These are phyloP conservation scores for Cercospora sp. DNA, from an alignment of 2,329 filamentous ascomycete genomes.

Conservation along the genomic window DNA sequence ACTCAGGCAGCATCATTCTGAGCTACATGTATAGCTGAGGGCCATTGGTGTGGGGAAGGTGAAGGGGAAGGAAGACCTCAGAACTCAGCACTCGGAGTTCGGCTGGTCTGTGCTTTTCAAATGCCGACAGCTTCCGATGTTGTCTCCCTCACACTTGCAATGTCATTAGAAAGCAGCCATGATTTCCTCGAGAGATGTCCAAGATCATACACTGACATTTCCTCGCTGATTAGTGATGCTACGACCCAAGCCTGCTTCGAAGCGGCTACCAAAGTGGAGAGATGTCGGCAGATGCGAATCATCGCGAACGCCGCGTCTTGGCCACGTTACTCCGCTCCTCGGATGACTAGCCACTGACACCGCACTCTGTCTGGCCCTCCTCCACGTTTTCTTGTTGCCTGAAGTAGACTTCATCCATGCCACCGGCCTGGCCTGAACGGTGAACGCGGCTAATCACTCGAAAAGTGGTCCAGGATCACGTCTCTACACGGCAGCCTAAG, in stretches of 20 bases:
- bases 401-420: background rate
- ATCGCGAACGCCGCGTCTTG: background rate
- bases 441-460: background rate
- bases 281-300: background rate
- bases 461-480: background rate
- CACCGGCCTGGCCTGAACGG: background rate
- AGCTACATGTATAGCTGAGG: background rate
- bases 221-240: background rate
- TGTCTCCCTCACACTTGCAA: background rate
- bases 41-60: background rate
- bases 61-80: background rate
- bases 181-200: background rate
- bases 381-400: background rate
- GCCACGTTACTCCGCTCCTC: slow-evolving; percentile 1
- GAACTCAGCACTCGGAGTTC: background rate
- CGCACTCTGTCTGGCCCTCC: background rate
- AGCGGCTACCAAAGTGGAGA: background rate
- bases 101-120: background rate
- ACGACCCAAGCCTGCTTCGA: background rate
- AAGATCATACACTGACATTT: background rate
- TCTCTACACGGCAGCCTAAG: background rate
- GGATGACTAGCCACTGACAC: background rate
- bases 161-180: background rate
- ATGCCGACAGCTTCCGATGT: background rate
- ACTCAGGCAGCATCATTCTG: slow-evolving; percentile 9